These are phyloP conservation scores for Przewalskia tangutica DNA, from an alignment of 257 asterid species.

Conservation along the genomic window DNA sequence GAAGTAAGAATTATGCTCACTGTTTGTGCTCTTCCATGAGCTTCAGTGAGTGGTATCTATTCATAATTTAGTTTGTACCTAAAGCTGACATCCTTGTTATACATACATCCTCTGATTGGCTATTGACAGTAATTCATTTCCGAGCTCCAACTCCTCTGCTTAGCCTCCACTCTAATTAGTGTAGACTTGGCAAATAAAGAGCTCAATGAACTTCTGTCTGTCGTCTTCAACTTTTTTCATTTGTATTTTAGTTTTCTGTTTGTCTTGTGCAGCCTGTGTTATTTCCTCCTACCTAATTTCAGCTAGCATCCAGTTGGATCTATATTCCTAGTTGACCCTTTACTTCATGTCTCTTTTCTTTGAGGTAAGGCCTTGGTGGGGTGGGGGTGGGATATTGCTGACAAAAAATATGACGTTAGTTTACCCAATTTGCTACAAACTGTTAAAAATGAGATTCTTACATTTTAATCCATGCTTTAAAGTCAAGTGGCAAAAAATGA, in stretches of 20 bases:
- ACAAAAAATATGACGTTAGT: background rate
- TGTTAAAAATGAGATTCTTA: background rate
- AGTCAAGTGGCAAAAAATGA: background rate
- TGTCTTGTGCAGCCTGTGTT: background rate
- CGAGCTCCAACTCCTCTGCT: background rate
- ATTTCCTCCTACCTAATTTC: background rate
- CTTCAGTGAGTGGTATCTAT: background rate
- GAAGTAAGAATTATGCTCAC: background rate
- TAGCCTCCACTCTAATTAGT: background rate
- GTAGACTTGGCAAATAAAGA: background rate
- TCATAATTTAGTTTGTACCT: background rate
- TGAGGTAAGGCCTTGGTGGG: background rate
- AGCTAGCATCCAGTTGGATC: background rate
- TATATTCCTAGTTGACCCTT: background rate
- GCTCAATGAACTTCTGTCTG: background rate
- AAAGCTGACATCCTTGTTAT: background rate
- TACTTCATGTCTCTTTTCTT: background rate
- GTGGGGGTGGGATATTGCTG: background rate
- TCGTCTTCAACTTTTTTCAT: background rate
- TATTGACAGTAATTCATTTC: background rate
- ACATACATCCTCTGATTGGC: background rate
- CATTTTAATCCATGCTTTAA: background rate
- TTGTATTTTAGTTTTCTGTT: background rate
- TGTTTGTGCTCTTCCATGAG: background rate
- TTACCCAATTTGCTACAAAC: background rate